Conservation (phyloP, 768 basidiomycete species). For the Pisolithus tinctorius region DNA sequence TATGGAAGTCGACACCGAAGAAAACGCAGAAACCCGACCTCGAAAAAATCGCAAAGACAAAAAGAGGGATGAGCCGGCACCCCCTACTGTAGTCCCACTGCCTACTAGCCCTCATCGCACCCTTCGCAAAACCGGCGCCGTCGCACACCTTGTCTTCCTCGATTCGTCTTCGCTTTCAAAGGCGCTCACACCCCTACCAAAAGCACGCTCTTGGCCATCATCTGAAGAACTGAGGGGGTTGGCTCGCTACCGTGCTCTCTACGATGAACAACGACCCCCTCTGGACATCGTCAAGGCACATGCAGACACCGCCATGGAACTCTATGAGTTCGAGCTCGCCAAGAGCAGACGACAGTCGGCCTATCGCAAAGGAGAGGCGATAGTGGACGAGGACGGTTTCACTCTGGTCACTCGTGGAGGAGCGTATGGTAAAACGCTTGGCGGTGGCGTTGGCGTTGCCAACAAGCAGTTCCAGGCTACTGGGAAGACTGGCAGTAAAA, state of each 20-base stretch:
- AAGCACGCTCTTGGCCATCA: constrained; percentile 61
- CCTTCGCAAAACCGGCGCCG: constrained; percentile 54
- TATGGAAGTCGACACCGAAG: constrained; percentile 4
- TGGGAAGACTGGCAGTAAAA: constrained; percentile 30
- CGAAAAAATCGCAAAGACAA: constrained; percentile 27
- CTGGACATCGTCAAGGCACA: constrained; percentile 69
- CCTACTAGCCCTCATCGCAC: constrained; percentile 48
- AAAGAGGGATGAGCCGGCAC: constrained; percentile 13
- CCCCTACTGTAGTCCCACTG: constrained; percentile 57
- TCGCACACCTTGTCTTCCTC: constrained; percentile 68
- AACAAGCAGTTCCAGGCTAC: constrained; percentile 48
- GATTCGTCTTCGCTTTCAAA: constrained; percentile 67
- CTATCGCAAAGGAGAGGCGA: constrained; percentile 77
- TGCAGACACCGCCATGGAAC: constrained; percentile 70
- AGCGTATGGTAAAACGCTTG: constrained; percentile 81
- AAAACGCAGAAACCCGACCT: constrained; percentile 12
- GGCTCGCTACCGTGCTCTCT: constrained; percentile 59
- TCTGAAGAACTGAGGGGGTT: constrained; percentile 61
- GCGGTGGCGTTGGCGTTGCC: constrained; percentile 67
- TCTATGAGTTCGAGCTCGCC: constrained; percentile 59
- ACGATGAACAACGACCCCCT: constrained; percentile 67
- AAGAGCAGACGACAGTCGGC: constrained; percentile 55
- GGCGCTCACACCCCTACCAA: constrained; percentile 46
- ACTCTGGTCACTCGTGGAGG: constrained; percentile 92
- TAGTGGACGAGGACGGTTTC: constrained; percentile 93